Base-by-base conservation (phyloP, 371 early-diverging fungal genomes). In the Mucor saturninus region DNA sequence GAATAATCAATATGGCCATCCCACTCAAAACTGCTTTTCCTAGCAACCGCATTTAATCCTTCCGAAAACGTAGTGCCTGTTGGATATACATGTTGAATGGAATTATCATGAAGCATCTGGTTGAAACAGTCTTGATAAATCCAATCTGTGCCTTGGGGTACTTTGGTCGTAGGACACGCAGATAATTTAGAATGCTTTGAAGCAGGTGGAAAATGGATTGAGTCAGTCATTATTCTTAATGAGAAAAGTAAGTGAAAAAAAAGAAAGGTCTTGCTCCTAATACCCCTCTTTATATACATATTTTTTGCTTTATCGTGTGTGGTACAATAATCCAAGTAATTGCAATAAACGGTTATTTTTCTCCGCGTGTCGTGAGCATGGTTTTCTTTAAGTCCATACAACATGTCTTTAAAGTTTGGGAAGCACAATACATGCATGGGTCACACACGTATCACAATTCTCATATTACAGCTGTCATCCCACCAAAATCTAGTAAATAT, bases 71-170 rank as follows among this genome's bases (percentile, higher is more conserved):
- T 35, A 39, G 14, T 42, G 28, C 26, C 45, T 4, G 53, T 42
- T 13, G 61, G 43, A 5, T 4, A 37, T 6, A 37, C 5, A 2
- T 53, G 28, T 51, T 39, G 10, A 28, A 39, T n/a, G 6, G 46
- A 54, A 55, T 40, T 37, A 13, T 29, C 26, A 14, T 54, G 15
- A 7, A 54, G 31, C 43, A 59, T 46, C 7, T 50, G 51, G 11
- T 56, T 37, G 11, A 46, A 66, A 40, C 61, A 51, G 21, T 66
- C 66, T 45, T 66, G 61, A n/a, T 61, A 51, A 29, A 61, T 61
- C 66, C 66, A 66, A 39, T 66, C 61, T 21, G 61, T 56, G 1
- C 56, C 55, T 51, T 66, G 48, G 21, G 66, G 66, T 9, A 66
- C n/a, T 46, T 66, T 66, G 13, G 61, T 61, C 3, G 61, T 56